Conservation (phyloP, 768 basidiomycete genomes). For the Russula emetica region DNA sequence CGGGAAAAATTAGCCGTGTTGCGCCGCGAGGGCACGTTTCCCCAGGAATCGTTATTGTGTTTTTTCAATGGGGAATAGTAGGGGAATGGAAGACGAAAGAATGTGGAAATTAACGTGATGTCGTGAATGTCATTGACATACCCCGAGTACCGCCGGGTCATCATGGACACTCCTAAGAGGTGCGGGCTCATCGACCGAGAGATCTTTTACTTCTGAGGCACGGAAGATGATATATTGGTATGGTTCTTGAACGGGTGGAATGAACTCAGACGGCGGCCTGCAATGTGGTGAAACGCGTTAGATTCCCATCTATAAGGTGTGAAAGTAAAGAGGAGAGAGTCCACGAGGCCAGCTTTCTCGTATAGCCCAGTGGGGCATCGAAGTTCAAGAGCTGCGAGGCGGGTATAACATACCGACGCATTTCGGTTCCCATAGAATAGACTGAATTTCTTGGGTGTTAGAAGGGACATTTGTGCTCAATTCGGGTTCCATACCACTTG, state of each 20-base stretch:
- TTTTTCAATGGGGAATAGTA: conserved; percentile 36
- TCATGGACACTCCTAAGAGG: conserved; percentile 62
- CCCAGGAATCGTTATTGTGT: conserved; percentile 45
- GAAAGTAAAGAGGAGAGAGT: conserved; percentile 30
- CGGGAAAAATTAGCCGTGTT: conserved; percentile 50
- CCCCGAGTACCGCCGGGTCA: conserved; percentile 81
- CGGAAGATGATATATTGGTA: conserved; percentile 91
- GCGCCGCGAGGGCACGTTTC: conserved; percentile 44
- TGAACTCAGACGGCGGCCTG: conserved; percentile 72
- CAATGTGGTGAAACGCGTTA: conserved; percentile 32
- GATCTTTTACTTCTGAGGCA: conserved; percentile 84
- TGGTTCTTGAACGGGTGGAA: conserved; percentile 76
- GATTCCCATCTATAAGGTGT: conserved; percentile 5
- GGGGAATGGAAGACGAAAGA: conserved; percentile 12
- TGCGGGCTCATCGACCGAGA: conserved; percentile 72
- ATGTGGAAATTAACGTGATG: conserved; percentile 21
- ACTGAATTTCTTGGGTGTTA: conserved; percentile 38
- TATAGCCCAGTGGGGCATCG: conserved; percentile 38
- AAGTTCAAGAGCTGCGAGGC: conserved; percentile 2
- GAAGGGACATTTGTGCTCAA: not conserved
- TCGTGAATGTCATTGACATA: conserved; percentile 41
- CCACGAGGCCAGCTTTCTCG: conserved; percentile 41
- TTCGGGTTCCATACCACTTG: conserved; percentile 58
- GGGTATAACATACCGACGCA: conserved; percentile 56
- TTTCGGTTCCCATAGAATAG: conserved; percentile 86